Evolutionary conservation across 257 asterid species (phyloP), one percentile per base, ranked within the genome.

Genomic region (Fraxinus americana): DNA sequence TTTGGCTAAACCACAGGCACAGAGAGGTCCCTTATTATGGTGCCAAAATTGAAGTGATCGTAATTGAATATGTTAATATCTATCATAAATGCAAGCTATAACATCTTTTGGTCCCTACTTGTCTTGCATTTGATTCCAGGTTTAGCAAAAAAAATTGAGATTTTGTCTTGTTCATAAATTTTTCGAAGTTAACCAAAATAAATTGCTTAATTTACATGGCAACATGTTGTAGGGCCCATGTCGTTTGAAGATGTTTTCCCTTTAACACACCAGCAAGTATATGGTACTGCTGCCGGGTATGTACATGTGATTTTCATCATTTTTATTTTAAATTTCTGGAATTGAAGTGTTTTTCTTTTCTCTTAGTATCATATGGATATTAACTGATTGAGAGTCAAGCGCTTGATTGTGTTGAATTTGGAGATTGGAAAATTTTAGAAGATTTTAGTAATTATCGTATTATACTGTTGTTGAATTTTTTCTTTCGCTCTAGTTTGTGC

Each of bases 121-220:
- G 76, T 65, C 69, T 75, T 34, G 32, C 88, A 75, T 73, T 78
- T 78, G 83, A 75, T 84, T 79, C 80, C 79, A 71, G 65, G 71
- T 61, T 57, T 72, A 1, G 71, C 67, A 59, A 67, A 73, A 34
- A 32, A 36, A 27, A 1, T 12, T 71, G 21, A 48, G 36, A 63
- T 63, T 25, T 2, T 43, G 6, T 71, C 30, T 70, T 39, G 34
- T 76, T 35, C n/a, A 52, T 43, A 1, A 14, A 0, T 17, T 30
- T 43, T 80, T 74, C 50, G 14, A 23, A 70, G 29, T 71, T 12
- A 41, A 43, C 35, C 9, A 23, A 12, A 73, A 32, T 72, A 73
- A 39, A 36, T 19, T 75, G 79, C 59, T 57, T 54, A 48, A 32
- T 67, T 66, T 84, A 70, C 81, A 75, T 76, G 81, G 75, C 67